phyloP scores from a whole-genome alignment of 1,139 yeast genomes.

The Geotrichum europaeum region DNA sequence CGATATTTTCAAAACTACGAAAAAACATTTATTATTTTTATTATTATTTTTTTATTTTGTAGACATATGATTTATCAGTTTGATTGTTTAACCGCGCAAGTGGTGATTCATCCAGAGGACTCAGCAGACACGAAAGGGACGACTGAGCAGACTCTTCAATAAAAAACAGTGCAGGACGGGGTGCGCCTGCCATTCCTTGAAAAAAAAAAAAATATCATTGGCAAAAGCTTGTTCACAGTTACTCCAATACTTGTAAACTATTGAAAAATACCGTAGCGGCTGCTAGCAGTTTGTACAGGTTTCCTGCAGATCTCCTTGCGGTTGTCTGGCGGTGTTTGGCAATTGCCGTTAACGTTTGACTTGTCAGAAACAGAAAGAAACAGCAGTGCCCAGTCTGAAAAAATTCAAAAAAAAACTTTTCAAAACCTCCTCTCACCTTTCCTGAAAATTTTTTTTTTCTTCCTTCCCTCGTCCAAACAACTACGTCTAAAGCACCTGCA shows the following conservation, averaged over 20 bases:
- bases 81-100: too few relatives aligned
- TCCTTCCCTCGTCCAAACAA: background rate
- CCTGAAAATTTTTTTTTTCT: background rate
- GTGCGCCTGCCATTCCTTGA: too few relatives aligned
- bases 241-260: background rate
- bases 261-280: background rate
- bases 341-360: background rate
- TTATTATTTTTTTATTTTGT: too few relatives aligned
- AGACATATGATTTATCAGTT: too few relatives aligned
- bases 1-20: too few relatives aligned
- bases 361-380: background rate
- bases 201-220: background rate
- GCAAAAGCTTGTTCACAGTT: background rate
- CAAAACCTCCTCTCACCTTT: background rate
- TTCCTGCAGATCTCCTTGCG: background rate
- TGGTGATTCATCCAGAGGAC: too few relatives aligned
- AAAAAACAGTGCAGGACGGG: too few relatives aligned
- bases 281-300: background rate
- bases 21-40: too few relatives aligned
- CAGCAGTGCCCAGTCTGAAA: background rate
- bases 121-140: background rate
- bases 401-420: background rate
- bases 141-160: too few relatives aligned
- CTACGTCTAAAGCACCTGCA: background rate
- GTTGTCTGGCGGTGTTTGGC: background rate